Evolutionary conservation across 495 filamentous ascomycete species (phyloP), one percentile per base, ranked within the genome.

Genomic region (Annulohypoxylon nitens): DNA sequence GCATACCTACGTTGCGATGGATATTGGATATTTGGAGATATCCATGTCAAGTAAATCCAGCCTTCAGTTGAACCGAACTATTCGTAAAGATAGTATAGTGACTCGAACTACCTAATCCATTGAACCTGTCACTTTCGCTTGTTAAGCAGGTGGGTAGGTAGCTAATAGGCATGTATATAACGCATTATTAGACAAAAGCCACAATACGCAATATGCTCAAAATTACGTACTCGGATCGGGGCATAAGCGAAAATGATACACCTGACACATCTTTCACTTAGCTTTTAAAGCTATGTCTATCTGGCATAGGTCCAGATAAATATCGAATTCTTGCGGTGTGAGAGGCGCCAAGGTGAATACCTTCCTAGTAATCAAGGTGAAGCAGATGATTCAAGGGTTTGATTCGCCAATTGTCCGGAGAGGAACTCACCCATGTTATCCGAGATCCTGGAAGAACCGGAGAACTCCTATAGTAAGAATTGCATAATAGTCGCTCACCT

Each of bases 301-400:
- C 51, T 7, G 11, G 30, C 30, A 26, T 51, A 10, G 34, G 20
- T 48, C 23, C 16, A 39, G 37, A 33, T 45, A 55, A 48, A 67
- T 51, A 54, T 67, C 39, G 25, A 30, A 60, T 63, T 68, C 58
- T 75, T 70, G 67, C 67, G 72, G 72, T 75, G 71, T 74, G 72
- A 75, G 67, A 64, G 36, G 45, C 37, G 63, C 67, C 50, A 51
- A 70, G 71, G 71, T 70, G 63, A 67, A 55, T 39, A 30, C 5
- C 30, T 30, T 4, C 30, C 30, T 3, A 30, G 30, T 6, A 57
- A 34, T 66, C 20, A 73, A 73, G 66, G 67, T 74, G 71, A 74
- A 67, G 62, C 16, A 6, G 4, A 16, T 43, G 25, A 41, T 37
- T 67, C 57, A 36, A 47, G 30, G 48, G 9, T 70, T 63, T 67